Conservation (phyloP, 192 early-diverging fungal genomes). For the Mycoemilia scoparia region DNA sequence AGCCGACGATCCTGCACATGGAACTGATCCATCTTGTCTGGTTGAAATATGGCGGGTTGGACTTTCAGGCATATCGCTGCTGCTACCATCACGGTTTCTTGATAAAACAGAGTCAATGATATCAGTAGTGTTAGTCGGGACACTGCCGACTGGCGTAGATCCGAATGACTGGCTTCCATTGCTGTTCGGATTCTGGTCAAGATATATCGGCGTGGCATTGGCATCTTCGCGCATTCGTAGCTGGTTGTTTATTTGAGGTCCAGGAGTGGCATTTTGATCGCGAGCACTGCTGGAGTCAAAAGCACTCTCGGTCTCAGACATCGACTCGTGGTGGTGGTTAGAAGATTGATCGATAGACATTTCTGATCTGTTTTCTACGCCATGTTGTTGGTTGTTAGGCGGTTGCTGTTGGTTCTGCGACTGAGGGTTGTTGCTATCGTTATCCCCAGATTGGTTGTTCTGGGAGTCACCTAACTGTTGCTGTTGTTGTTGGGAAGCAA, state of each 20-base stretch:
- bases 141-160: conserved; percentile 22
- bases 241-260: background rate
- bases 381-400: no score
- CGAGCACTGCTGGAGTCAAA: background rate
- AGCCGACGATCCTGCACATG: no score
- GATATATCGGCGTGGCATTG: conserved; percentile 21
- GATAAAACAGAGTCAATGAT: no score
- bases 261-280: background rate
- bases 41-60: no score
- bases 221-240: conserved; percentile 11
- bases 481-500: no score
- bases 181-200: conserved; percentile 7
- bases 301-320: background rate
- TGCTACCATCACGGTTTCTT: no score
- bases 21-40: no score
- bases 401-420: no score
- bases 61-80: no score
- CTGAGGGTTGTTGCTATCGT: no score
- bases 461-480: background rate
- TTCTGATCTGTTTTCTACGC: background rate
- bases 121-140: conserved; percentile 16
- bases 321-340: background rate
- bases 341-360: background rate
- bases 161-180: conserved; percentile 24
- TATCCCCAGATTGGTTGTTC: no score